Conservation (phyloP, 495 filamentous ascomycete species). For the Penicillium subrubescens region DNA sequence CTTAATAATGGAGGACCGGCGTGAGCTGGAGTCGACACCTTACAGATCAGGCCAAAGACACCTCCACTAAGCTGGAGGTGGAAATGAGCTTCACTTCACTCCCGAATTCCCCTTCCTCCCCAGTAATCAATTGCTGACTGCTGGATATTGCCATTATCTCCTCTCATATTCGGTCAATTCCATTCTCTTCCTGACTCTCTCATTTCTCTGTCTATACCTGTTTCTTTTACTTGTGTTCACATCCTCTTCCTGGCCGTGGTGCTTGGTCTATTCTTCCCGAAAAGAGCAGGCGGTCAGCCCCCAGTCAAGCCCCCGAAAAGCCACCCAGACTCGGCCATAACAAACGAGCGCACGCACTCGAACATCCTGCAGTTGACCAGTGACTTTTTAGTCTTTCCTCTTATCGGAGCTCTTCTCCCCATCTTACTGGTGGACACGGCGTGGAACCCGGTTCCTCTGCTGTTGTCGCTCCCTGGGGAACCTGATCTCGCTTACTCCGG, state of each 20-base stretch:
- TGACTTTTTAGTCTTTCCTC: constrained; percentile 15
- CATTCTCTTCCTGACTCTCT: background rate
- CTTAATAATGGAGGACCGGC: too few relatives aligned
- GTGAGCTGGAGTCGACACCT: background rate
- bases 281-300: background rate
- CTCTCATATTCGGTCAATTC: background rate
- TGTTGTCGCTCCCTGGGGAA: constrained; percentile 22
- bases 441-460: constrained; percentile 27
- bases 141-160: background rate
- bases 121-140: background rate
- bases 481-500: constrained; percentile 24
- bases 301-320: constrained; percentile 16
- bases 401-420: constrained; percentile 3
- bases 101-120: background rate
- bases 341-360: constrained; percentile 24
- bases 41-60: background rate
- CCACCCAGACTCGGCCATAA: constrained; percentile 29
- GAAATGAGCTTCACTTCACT: background rate
- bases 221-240: background rate
- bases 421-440: constrained; percentile 15
- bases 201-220: background rate
- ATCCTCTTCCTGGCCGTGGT: background rate
- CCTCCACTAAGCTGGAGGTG: background rate
- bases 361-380: constrained; percentile 16
- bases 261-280: background rate